Evolutionary conservation across 2,329 filamentous ascomycete genomes (phyloP), one percentile per base, ranked within the genome.

Genomic region (Hypoxylon sp.): DNA sequence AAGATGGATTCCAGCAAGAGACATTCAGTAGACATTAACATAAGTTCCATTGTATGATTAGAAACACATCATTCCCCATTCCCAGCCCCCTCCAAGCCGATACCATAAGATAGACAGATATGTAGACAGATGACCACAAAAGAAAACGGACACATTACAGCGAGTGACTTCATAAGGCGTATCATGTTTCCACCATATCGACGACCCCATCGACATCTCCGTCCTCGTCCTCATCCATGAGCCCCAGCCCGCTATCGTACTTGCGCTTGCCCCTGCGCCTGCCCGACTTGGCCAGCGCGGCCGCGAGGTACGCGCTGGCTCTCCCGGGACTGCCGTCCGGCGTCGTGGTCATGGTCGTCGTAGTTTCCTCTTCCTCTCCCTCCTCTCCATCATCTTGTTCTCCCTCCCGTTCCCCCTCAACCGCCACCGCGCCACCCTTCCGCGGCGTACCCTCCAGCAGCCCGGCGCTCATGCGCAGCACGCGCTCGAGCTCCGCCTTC

Each of bases 191-290:
- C 24, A 63, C 50, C 38, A 65, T 10, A n/a, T 64, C 65, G 27
- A 63, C 35, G 17, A 54, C 56, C 3, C n/a, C 31, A 17, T 35
- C n/a, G n/a, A n/a, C n/a, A n/a, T n/a, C 31, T 7, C 46, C 60
- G 26, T 67, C 70, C 50, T 80, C 79, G 29, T 84, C 82, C 66
- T 85, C 83, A 23, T 83, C 81, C 68, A 85, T 62, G 20, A 86
- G 73, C 0, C 82, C 82, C 46, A 86, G 66, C 0, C 83, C 84
- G 50, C 81, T 84, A 68, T 86, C 83, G 61, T 80, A 78, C 55
- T 78, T 75, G 56, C 81, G 77, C 56, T 75, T 74, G 73, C 78
- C 83, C 63, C 60, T 75, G 21, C 69, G 74, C 21, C 61, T 70
- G 0, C 67, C 67, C 18, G 69, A 70, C 42, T 55, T 61, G 40